These are phyloP conservation scores for Seiridium cupressi DNA, from an alignment of 2,329 filamentous ascomycete species.

Conservation along the genomic window DNA sequence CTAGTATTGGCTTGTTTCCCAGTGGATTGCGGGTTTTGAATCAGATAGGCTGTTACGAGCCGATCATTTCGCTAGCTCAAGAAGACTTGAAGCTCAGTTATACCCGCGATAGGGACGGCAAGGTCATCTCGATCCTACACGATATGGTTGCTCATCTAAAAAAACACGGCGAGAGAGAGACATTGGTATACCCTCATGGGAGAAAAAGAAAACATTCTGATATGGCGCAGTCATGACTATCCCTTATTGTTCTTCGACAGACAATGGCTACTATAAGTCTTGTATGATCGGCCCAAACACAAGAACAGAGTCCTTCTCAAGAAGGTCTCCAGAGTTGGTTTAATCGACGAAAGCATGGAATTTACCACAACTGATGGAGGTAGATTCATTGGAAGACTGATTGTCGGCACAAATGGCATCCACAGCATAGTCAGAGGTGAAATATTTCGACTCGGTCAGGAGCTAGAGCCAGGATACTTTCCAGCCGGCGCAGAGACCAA, in stretches of 20 bases:
- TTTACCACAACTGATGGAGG: slow-evolving; percentile 30
- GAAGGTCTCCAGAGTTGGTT: slow-evolving; percentile 25
- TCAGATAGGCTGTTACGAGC: slow-evolving; percentile 41
- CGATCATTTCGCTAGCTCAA: slow-evolving; percentile 11
- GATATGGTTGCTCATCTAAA: slow-evolving; percentile 1
- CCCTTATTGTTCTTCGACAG: slow-evolving; percentile 33
- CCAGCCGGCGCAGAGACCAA: slow-evolving; percentile 14
- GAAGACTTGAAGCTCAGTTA: not conserved
- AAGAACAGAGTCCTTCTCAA: slow-evolving; percentile 30
- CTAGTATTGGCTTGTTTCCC: slow-evolving; percentile 43
- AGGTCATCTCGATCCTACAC: slow-evolving; percentile 11
- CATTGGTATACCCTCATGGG: too few species aligned
- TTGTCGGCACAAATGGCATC: slow-evolving; percentile 40
- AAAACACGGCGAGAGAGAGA: not conserved
- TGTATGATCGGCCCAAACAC: slow-evolving; percentile 31
- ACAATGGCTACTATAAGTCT: slow-evolving; percentile 27
- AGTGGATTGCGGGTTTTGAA: slow-evolving; percentile 45
- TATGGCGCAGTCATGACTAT: slow-evolving; percentile 26
- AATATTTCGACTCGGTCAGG: slow-evolving; percentile 13
- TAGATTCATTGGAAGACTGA: slow-evolving; percentile 28
- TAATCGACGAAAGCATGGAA: slow-evolving; percentile 19
- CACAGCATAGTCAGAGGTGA: slow-evolving; percentile 34
- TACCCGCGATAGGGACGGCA: slow-evolving; percentile 9
- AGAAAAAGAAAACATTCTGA: not conserved
- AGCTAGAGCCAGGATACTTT: slow-evolving; percentile 23